Base-by-base conservation (phyloP, 352 stramenopile genomes). In the Pythium plurisporium region DNA sequence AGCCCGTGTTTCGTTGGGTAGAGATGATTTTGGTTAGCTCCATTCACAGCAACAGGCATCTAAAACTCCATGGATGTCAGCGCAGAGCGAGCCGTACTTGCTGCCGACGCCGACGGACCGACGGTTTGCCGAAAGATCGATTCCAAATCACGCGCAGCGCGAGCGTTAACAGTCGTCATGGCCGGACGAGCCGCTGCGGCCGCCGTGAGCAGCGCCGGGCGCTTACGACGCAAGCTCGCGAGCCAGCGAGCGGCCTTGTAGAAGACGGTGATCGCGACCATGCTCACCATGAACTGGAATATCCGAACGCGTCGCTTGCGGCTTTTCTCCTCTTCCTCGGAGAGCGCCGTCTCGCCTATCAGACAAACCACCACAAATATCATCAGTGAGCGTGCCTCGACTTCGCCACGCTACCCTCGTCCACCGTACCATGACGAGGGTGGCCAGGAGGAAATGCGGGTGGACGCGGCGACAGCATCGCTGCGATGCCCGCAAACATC, bases 231-330 rank as follows among this genome's bases (percentile, higher is more conserved):
- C 54, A 90, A 63, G 33, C 66, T 53, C 11, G 73, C 66, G 34
- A 89, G 42, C 81, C 74, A 89, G 36, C 70, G 69, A 25, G 76
- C 48, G 7, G 67, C 68, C 57, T 89, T 89, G 69, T 89, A 89
- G 30, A 87, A 10, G 25, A 66, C 57, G 47, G 67, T 59, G 27
- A 89, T 55, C 22, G 71, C 67, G 8, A 67, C 67, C 70, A 91
- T 76, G 48, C 69, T 84, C 38, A 91, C 42, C 37, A 93, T 63
- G 41, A 90, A 91, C 70, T 91, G 79, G 67, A 93, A 83, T 55
- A 90, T 85, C 44, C 79, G 77, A 47, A 93, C 81, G 43, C 83
- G 75, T 15, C 83, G 77, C 45, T 73, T 50, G 26, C 83, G 77
- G 61, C 78, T 89, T 27, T 69, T 74, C 57, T 89, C 79, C 55